phyloP scores from a whole-genome alignment of 2,329 filamentous ascomycete species.

The Pyrenophora teres region DNA sequence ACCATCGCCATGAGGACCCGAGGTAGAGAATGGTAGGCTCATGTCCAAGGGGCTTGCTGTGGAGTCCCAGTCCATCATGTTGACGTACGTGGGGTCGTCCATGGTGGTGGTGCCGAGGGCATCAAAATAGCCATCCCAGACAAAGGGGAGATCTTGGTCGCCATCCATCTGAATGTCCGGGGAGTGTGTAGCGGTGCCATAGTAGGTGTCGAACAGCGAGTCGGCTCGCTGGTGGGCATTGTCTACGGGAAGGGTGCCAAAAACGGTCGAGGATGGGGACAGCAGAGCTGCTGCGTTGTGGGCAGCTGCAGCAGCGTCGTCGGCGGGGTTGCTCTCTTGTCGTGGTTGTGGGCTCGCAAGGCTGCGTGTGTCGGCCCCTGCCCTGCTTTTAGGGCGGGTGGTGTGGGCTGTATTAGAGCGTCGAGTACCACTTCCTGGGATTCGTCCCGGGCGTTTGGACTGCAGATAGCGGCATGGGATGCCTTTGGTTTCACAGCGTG shows the following conservation, averaged over 20 bases:
- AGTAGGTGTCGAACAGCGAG: slow-evolving; percentile 1
- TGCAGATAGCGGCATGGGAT: slow-evolving; percentile 9
- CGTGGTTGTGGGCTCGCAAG: not conserved
- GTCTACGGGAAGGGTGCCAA: not conserved
- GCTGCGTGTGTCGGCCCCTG: not conserved
- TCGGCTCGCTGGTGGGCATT: slow-evolving; percentile 1
- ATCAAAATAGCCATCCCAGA: slow-evolving; percentile 9
- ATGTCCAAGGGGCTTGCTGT: not conserved
- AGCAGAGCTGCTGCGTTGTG: not conserved
- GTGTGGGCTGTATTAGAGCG: not conserved
- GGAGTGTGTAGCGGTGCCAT: not conserved
- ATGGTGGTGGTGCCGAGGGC: not conserved
- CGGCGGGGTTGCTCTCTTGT: not conserved
- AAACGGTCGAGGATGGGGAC: not conserved
- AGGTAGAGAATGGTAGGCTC: not conserved
- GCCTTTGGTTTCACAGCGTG: slow-evolving; percentile 10
- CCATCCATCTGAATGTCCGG: not conserved
- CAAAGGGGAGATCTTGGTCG: slow-evolving; percentile 1
- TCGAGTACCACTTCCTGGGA: slow-evolving; percentile 4
- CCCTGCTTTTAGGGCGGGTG: not conserved
- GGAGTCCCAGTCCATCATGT: slow-evolving; percentile 10
- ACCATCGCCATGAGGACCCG: not conserved
- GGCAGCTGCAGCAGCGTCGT: not conserved
- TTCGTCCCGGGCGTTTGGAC: slow-evolving; percentile 8
- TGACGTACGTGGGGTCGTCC: slow-evolving; percentile 2